Evolutionary conservation across 2,329 filamentous ascomycete genomes (phyloP), one percentile per base, ranked within the genome.

Genomic region (Alternaria ventricosa): DNA sequence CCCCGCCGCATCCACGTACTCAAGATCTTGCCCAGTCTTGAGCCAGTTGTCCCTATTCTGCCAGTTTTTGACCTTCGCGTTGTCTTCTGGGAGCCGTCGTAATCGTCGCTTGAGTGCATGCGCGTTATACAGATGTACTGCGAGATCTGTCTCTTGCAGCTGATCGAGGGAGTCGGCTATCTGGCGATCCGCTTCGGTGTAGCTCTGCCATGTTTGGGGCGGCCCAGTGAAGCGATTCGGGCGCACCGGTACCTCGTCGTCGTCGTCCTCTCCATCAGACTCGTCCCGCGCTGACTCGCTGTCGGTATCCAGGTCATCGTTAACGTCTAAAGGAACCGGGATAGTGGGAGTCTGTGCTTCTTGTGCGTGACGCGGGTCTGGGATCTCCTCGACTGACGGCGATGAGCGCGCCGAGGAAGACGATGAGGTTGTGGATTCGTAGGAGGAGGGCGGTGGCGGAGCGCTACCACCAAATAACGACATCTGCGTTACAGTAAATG

Each of bases 51-150:
- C 75, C 64, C 81, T 84, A 63, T 70, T 82, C 61, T 79, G 78
- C 81, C 80, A 82, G 30, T 69, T 67, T 44, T 68, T 69, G 18
- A 75, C 13, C 4, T 33, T 59, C 13, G 58, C 64, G 5, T 73
- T 50, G 11, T 71, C 64, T 23, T 66, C 56, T 2, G 47, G 30
- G 25, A 72, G 65, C 15, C 67, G 64, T 36, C 70, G 68, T 45
- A 72, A 61, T n/a, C 85, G 81, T 36, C 82, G 80, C 77, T 90
- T 93, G 58, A 96, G 82, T 36, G 86, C 86, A 80, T 91, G 90
- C 0, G 90, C 85, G 78, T 96, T 93, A 81, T 92, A 97, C 6
- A 97, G 82, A 80, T 97, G 94, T 47, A 90, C 81, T 0, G 88
- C 84, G 11, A 97, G 82, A 75, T 97, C 90, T 57, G 86, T 83